phyloP scores from a whole-genome alignment of 345 rosid genomes.

The Kandelia obovata region DNA sequence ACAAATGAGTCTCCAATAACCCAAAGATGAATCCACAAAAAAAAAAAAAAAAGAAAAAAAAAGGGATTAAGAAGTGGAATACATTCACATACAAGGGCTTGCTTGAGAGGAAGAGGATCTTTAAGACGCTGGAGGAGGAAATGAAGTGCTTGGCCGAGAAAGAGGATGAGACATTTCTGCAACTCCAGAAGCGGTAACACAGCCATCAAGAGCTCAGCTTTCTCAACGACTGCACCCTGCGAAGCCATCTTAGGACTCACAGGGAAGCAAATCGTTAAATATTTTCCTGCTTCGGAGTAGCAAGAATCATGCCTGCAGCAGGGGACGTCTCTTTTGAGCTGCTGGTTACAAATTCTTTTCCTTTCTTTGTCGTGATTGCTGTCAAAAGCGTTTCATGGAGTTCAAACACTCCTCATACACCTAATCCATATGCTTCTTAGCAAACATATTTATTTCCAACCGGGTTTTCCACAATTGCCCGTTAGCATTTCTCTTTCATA shows the following conservation, averaged over 20 bases:
- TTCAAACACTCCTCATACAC: no score
- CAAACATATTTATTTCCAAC: no score
- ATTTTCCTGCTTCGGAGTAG: no score
- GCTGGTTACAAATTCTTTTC: no score
- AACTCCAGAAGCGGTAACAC: conserved; percentile 13
- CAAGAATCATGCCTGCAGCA: no score
- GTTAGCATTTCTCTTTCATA: no score
- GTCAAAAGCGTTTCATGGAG: no score
- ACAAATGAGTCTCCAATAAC: background rate
- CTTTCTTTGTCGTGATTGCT: no score
- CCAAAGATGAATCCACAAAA: background rate
- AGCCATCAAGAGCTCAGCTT: background rate
- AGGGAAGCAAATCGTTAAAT: background rate
- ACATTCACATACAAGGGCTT: conserved; percentile 9
- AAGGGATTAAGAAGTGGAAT: background rate
- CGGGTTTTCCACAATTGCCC: no score
- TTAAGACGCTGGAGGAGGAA: conserved; percentile 9
- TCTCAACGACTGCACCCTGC: background rate
- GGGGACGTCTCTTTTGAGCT: no score
- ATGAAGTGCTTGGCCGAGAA: background rate
- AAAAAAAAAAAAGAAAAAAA: background rate
- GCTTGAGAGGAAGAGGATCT: conserved; percentile 7
- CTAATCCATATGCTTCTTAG: no score
- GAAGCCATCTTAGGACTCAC: background rate
- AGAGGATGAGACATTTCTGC: conserved; percentile 15